Evolutionary conservation across 371 early-diverging fungal species (phyloP).

Genomic region (Mortierella sp.): DNA sequence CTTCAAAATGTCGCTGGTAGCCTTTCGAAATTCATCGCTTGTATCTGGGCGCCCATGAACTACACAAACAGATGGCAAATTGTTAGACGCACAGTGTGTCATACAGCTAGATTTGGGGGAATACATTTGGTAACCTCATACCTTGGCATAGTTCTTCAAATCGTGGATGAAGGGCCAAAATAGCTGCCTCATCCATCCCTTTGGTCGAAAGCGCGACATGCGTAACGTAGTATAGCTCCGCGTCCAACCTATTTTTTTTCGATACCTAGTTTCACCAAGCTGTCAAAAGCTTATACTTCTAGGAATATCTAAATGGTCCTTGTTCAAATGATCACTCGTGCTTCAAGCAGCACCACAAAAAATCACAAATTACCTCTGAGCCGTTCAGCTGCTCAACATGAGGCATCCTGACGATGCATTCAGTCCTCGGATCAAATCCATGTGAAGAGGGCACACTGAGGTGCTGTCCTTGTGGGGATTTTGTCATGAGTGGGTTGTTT

Average conservation of each 20-base stretch:
- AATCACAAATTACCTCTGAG: slow-evolving; percentile 30
- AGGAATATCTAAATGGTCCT: background rate
- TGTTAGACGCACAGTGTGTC: background rate
- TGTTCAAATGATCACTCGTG: background rate
- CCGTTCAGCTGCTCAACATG: slow-evolving; percentile 34
- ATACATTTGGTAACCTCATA: slow-evolving; percentile 15
- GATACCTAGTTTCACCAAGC: slow-evolving; percentile 52
- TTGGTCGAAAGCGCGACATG: slow-evolving; percentile 60
- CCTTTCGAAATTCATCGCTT: slow-evolving; percentile 51
- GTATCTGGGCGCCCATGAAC: slow-evolving; percentile 71
- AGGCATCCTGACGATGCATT: slow-evolving; percentile 34
- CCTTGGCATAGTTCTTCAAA: slow-evolving; percentile 66
- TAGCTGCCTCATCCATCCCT: slow-evolving; percentile 56
- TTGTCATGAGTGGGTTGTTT: slow-evolving; percentile 29
- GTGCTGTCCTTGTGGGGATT: background rate
- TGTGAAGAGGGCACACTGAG: background rate
- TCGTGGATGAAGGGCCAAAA: slow-evolving; percentile 67
- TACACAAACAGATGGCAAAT: slow-evolving; percentile 11
- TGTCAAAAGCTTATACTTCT: background rate
- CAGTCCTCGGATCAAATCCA: slow-evolving; percentile 14
- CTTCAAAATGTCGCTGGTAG: slow-evolving; percentile 65
- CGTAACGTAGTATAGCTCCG: slow-evolving; percentile 83
- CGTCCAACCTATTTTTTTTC: slow-evolving; percentile 68
- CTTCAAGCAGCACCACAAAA: background rate
- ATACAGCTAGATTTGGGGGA: too few species aligned